phyloP scores from a whole-genome alignment of 78 protist species.

The Dictyostelium firmibasis region DNA sequence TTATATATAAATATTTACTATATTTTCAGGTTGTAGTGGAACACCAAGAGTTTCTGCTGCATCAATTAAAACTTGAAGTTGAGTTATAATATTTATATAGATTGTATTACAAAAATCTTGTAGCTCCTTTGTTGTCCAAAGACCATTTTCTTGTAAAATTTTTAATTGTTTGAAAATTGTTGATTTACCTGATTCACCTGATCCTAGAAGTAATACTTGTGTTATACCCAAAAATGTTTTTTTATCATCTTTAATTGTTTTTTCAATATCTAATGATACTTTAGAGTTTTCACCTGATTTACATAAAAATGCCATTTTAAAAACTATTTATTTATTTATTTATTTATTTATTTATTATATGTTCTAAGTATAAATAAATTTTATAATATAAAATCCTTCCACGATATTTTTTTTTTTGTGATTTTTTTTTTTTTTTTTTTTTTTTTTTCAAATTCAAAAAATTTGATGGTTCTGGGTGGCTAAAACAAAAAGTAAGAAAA shows the following conservation, averaged over 20 bases:
- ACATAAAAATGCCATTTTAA: not conserved
- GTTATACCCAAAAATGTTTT: not conserved
- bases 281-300: not conserved
- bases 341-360: too few relatives aligned
- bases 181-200: slow-evolving; percentile 96
- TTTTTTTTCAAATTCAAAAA: too few relatives aligned
- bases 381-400: too few relatives aligned
- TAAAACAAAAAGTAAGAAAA: too few relatives aligned
- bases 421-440: too few relatives aligned
- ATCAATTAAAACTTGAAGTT: slow-evolving; percentile 28
- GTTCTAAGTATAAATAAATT: too few relatives aligned
- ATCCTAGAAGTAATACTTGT: slow-evolving; percentile 81
- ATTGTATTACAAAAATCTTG: slow-evolving; percentile 38
- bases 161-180: slow-evolving; percentile 80
- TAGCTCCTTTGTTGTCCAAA: slow-evolving; percentile 7
- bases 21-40: not conserved
- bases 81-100: slow-evolving; percentile 64
- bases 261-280: slow-evolving; percentile 37
- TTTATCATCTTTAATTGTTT: slow-evolving; percentile 4
- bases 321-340: too few relatives aligned
- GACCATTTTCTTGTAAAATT: slow-evolving; percentile 73
- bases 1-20: slow-evolving; percentile 3
- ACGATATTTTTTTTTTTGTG: too few relatives aligned
- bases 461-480: too few relatives aligned
- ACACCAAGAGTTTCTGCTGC: slow-evolving; percentile 25